These are phyloP conservation scores for Ambispora gerdemannii DNA, from an alignment of 192 early-diverging fungal genomes.

Conservation along the genomic window DNA sequence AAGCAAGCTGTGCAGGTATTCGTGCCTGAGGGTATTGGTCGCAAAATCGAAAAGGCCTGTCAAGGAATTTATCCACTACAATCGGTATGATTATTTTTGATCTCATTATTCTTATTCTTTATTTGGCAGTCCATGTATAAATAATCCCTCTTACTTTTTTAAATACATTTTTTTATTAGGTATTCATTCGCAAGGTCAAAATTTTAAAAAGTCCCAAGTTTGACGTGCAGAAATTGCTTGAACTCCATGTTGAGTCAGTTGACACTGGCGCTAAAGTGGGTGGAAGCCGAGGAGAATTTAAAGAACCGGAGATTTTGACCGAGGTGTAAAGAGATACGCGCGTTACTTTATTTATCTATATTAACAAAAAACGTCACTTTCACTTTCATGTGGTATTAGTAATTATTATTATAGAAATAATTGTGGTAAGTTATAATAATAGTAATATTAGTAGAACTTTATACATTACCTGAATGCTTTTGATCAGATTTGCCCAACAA, in stretches of 20 bases:
- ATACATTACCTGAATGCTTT: no score
- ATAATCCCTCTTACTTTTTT: background rate
- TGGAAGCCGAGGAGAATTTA: constrained; percentile 77
- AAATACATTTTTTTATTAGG: background rate
- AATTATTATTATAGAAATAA: no score
- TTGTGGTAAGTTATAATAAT: no score
- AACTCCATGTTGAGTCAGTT: constrained; percentile 86
- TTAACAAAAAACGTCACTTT: no score
- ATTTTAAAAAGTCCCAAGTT: constrained; percentile 97
- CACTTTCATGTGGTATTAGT: no score
- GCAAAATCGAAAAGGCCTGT: constrained; percentile 95
- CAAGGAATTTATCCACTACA: constrained; percentile 98
- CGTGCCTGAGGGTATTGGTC: constrained; percentile 95
- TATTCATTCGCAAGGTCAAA: constrained; percentile 97
- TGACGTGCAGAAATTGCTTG: constrained; percentile 93
- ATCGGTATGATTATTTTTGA: constrained; percentile 51
- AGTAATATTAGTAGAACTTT: no score
- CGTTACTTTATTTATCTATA: no score
- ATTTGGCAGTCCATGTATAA: no score
- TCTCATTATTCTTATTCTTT: background rate
- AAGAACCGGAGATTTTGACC: constrained; percentile 68
- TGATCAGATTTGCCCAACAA: no score
- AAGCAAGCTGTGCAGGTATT: constrained; percentile 97
- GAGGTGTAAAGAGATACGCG: background rate
- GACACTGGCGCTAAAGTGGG: constrained; percentile 78